Percentiles rank a stretch among this genome's conserved stretches.
These are phyloP conservation scores for Babesia ovata DNA, from an alignment of 169 alveolate genomes.

Conservation along the genomic window DNA sequence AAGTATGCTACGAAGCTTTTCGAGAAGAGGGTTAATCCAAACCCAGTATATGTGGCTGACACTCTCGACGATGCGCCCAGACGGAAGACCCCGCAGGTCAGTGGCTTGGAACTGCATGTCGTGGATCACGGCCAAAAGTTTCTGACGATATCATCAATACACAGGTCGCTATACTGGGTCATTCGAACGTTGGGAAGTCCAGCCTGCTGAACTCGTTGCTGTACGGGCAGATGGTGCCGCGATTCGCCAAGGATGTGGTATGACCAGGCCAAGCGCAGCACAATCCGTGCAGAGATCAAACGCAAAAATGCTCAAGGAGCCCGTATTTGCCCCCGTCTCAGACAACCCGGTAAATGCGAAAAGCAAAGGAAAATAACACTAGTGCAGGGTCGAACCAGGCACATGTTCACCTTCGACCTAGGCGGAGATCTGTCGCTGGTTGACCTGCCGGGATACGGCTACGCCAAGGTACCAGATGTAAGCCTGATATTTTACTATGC, in stretches of 20 bases:
- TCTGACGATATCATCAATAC: background rate
- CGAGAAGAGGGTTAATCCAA: slow-evolving; percentile 74
- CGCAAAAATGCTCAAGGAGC: slow-evolving; percentile 65
- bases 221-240: slow-evolving; percentile 76
- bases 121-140: background rate
- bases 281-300: slow-evolving; percentile 39
- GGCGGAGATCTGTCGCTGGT: slow-evolving; percentile 78
- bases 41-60: slow-evolving; percentile 85
- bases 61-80: slow-evolving; percentile 80
- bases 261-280: background rate
- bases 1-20: slow-evolving; percentile 58
- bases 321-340: slow-evolving; percentile 78
- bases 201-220: slow-evolving; percentile 88
- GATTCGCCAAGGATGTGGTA: slow-evolving; percentile 68
- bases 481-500: background rate
- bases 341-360: slow-evolving; percentile 74
- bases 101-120: background rate
- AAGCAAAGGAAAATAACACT: background rate
- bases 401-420: slow-evolving; percentile 81
- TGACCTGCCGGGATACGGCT: slow-evolving; percentile 88
- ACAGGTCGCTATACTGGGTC: slow-evolving; percentile 89
- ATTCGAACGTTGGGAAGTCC: slow-evolving; percentile 92
- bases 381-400: slow-evolving; percentile 84
- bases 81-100: slow-evolving; percentile 79
- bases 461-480: slow-evolving; percentile 78